These are phyloP conservation scores for Ceratocystis cubensis DNA, from an alignment of 2,329 filamentous ascomycete genomes.

Conservation along the genomic window DNA sequence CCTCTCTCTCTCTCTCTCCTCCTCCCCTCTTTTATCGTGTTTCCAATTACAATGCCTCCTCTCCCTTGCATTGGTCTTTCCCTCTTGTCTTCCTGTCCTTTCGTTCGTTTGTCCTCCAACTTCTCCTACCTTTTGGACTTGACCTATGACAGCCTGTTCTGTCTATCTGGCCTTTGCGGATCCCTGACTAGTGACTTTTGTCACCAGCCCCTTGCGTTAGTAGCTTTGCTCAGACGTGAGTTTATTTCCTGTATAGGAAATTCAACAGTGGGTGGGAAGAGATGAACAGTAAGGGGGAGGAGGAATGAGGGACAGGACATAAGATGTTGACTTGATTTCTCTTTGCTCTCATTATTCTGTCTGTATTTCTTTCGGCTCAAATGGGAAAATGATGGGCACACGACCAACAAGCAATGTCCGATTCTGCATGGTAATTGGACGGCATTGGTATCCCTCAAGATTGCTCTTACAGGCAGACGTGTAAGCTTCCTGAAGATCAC, in stretches of 20 bases:
- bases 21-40: no score
- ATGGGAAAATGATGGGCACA: background rate
- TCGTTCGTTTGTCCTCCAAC: background rate
- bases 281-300: background rate
- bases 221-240: background rate
- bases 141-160: background rate
- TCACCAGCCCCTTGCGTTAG: constrained; percentile 1
- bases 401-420: background rate
- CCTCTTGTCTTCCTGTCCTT: background rate
- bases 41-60: no score
- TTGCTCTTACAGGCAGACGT: background rate
- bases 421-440: constrained; percentile 1
- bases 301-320: background rate
- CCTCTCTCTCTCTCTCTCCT: no score
- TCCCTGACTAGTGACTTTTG: background rate
- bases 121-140: background rate
- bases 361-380: background rate
- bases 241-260: constrained; percentile 5
- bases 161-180: background rate
- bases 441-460: background rate
- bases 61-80: background rate
- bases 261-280: background rate
- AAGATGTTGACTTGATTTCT: background rate
- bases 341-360: background rate
- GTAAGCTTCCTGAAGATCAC: no score